These are phyloP conservation scores for Cutaneotrichosporon sp. DNA, from an alignment of 1,284 basidiomycete species.

Conservation along the genomic window DNA sequence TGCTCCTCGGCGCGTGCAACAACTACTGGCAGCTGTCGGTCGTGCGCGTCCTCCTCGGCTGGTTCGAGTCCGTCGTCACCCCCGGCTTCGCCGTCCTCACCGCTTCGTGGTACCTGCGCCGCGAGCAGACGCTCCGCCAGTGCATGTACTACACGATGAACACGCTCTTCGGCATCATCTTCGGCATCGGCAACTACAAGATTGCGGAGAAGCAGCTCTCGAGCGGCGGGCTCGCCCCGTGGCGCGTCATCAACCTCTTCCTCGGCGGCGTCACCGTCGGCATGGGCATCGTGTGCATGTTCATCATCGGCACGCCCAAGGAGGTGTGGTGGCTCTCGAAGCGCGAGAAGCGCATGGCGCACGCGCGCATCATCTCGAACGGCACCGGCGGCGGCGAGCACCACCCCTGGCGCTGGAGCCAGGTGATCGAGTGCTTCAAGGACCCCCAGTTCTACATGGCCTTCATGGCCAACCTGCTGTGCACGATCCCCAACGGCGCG, in stretches of 20 bases:
- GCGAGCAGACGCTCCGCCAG: constrained; percentile 20
- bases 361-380: constrained; percentile 31
- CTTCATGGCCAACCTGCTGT: constrained; percentile 24
- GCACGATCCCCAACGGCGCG: constrained; percentile 31
- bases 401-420: constrained; percentile 34
- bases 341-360: constrained; percentile 33
- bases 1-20: constrained; percentile 30
- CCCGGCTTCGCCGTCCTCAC: constrained; percentile 31
- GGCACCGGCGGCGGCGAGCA: constrained; percentile 20
- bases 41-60: constrained; percentile 29
- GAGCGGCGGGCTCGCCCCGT: constrained; percentile 24
- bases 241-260: constrained; percentile 41
- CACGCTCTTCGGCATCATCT: constrained; percentile 30
- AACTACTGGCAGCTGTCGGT: constrained; percentile 28
- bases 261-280: constrained; percentile 33
- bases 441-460: constrained; percentile 34
- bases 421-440: constrained; percentile 33
- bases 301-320: constrained; percentile 34
- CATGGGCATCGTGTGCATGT: constrained; percentile 7
- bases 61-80: constrained; percentile 34
- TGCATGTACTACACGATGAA: constrained; percentile 35
- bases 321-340: constrained; percentile 34
- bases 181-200: constrained; percentile 28
- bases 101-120: constrained; percentile 18
- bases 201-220: constrained; percentile 27